A percentile compares a stretch with the other conserved stretches of the same genome.
Evolutionary conservation across 1,139 yeast species (phyloP).

Genomic region (Magnusiomyces magnusii): DNA sequence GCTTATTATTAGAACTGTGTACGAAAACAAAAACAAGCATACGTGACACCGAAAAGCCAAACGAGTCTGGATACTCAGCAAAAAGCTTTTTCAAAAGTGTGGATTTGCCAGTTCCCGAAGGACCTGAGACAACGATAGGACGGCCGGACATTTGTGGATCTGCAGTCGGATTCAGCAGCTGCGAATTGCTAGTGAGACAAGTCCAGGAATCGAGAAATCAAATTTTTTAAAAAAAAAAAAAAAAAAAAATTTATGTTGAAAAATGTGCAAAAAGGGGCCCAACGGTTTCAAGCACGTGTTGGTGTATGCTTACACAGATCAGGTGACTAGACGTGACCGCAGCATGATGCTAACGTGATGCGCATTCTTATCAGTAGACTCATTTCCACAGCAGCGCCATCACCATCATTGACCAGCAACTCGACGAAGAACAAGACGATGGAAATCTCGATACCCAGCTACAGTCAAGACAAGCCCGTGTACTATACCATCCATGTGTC

Average conservation of each 20-base stretch:
- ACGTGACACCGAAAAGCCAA: slow-evolving; percentile 86
- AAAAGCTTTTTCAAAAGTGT: slow-evolving; percentile 83
- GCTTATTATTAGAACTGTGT: slow-evolving; percentile 2
- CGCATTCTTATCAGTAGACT: too few relatives aligned
- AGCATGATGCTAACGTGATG: too few relatives aligned
- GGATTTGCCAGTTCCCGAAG: slow-evolving; percentile 93
- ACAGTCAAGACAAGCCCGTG: slow-evolving; percentile 33
- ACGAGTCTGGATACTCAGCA: slow-evolving; percentile 79
- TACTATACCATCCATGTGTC: slow-evolving; percentile 35
- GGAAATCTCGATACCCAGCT: slow-evolving; percentile 30
- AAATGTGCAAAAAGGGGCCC: too few relatives aligned
- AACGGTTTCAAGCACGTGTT: too few relatives aligned
- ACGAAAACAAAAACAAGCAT: slow-evolving; percentile 15
- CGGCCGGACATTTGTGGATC: slow-evolving; percentile 40
- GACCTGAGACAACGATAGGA: slow-evolving; percentile 95
- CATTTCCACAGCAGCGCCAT: too few relatives aligned
- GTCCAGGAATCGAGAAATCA: too few relatives aligned
- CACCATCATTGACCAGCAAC: not conserved
- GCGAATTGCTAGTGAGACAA: too few relatives aligned
- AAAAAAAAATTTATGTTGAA: too few relatives aligned
- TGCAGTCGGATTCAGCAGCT: too few relatives aligned
- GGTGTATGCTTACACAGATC: too few relatives aligned
- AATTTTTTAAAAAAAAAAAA: too few relatives aligned
- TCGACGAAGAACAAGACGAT: slow-evolving; percentile 9
- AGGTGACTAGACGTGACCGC: too few relatives aligned